A percentile compares a stretch with the other conserved stretches of the same genome.
Evolutionary conservation across 2,329 filamentous ascomycete species (phyloP).

Genomic region (Pseudovirgaria hyperparasitica): DNA sequence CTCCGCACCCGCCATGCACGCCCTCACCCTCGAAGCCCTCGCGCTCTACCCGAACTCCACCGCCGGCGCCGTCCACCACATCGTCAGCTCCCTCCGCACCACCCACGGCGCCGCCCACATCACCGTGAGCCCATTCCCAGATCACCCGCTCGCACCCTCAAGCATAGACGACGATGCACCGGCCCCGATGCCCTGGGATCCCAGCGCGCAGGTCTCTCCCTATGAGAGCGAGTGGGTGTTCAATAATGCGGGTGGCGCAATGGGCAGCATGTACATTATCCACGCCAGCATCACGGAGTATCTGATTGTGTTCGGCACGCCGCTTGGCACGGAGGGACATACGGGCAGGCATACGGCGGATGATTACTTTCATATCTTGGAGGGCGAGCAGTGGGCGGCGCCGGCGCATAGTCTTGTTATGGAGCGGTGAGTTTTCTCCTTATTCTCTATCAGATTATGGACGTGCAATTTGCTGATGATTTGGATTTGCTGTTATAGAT

Average conservation of each 20-base stretch:
- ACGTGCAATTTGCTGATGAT: too few species aligned
- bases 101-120: conserved; percentile 5
- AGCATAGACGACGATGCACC: conserved; percentile 10
- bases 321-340: conserved; percentile 78
- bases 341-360: conserved; percentile 79
- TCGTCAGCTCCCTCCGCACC: conserved; percentile 51
- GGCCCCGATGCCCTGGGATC: conserved; percentile 7
- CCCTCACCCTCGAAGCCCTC: conserved; percentile 54
- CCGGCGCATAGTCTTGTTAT: too few species aligned
- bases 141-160: conserved; percentile 2
- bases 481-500: too few species aligned
- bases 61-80: conserved; percentile 51
- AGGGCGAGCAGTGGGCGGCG: conserved; percentile 62
- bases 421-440: too few species aligned
- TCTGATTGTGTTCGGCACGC: conserved; percentile 76
- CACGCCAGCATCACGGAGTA: conserved; percentile 85
- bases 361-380: conserved; percentile 88
- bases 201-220: conserved; percentile 44
- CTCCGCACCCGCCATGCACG: conserved; percentile 52
- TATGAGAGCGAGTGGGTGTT: conserved; percentile 81
- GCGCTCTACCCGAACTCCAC: conserved; percentile 64
- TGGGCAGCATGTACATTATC: conserved; percentile 85
- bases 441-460: too few species aligned
- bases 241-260: conserved; percentile 83
- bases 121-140: too few species aligned